These are phyloP conservation scores for Tolypocladium capitatum DNA, from an alignment of 2,329 filamentous ascomycete genomes.

Conservation along the genomic window DNA sequence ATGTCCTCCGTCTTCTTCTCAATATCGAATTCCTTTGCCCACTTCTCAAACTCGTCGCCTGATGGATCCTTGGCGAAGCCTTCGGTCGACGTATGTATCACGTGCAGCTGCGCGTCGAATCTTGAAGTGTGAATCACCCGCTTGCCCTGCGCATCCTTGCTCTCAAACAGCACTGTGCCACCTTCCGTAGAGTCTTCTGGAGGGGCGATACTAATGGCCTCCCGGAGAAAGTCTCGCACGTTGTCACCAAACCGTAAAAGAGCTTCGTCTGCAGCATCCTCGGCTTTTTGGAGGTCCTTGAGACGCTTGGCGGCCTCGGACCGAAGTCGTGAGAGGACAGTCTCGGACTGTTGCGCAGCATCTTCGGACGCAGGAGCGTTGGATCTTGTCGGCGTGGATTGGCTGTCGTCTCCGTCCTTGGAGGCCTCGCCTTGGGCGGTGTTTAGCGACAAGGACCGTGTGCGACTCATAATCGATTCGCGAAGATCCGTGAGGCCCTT, in stretches of 20 bases:
- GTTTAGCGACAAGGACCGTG: slow-evolving; percentile 58
- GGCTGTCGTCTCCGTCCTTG: slow-evolving; percentile 21
- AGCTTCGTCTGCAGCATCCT: slow-evolving; percentile 93
- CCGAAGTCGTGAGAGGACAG: slow-evolving; percentile 64
- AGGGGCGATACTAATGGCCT: slow-evolving; percentile 79
- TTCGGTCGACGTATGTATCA: slow-evolving; percentile 75
- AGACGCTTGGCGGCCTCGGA: slow-evolving; percentile 68
- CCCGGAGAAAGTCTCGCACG: slow-evolving; percentile 75
- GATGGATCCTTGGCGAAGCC: slow-evolving; percentile 74
- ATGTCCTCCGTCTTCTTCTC: slow-evolving; percentile 79
- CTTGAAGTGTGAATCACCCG: slow-evolving; percentile 88
- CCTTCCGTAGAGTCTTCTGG: slow-evolving; percentile 42
- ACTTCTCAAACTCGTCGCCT: slow-evolving; percentile 60
- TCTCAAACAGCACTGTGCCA: slow-evolving; percentile 75
- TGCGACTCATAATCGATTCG: slow-evolving; percentile 56
- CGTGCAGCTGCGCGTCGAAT: slow-evolving; percentile 90
- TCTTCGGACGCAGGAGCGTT: slow-evolving; percentile 28
- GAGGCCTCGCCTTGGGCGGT: slow-evolving; percentile 19
- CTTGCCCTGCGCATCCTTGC: slow-evolving; percentile 79
- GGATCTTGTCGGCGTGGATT: slow-evolving; percentile 32
- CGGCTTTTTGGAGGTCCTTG: slow-evolving; percentile 79
- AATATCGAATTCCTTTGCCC: slow-evolving; percentile 62
- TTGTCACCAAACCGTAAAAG: slow-evolving; percentile 84
- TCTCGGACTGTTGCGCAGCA: slow-evolving; percentile 34
- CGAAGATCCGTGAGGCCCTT: slow-evolving; percentile 64